These are phyloP conservation scores for Periglandula ipomoeae DNA, from an alignment of 2,329 filamentous ascomycete species.

Conservation along the genomic window DNA sequence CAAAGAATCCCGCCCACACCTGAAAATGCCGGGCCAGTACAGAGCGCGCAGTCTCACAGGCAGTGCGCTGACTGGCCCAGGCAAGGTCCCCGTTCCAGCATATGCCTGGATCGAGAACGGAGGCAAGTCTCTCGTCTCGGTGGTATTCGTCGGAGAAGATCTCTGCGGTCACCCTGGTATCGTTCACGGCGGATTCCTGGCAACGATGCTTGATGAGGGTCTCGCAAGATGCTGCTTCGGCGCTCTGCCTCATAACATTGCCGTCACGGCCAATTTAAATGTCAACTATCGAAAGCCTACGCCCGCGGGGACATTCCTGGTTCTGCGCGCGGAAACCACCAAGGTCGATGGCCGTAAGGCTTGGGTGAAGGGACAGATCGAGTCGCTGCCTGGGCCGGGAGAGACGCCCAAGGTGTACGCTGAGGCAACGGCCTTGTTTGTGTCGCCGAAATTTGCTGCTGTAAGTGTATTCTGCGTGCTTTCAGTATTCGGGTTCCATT, in stretches of 20 bases:
- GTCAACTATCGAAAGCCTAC: slow-evolving; percentile 77
- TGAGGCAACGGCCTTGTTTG: slow-evolving; percentile 77
- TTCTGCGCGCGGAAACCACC: slow-evolving; percentile 68
- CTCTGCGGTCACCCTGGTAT: slow-evolving; percentile 87
- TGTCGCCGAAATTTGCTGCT: slow-evolving; percentile 77
- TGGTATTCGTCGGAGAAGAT: slow-evolving; percentile 69
- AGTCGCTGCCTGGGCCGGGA: slow-evolving; percentile 58
- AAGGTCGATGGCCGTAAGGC: slow-evolving; percentile 90
- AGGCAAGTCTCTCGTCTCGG: slow-evolving; percentile 59
- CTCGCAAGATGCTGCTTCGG: slow-evolving; percentile 82
- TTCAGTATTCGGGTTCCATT: background rate
- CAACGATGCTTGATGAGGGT: slow-evolving; percentile 88
- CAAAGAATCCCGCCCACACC: slow-evolving; percentile 71
- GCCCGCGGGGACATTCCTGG: slow-evolving; percentile 64
- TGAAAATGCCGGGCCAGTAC: slow-evolving; percentile 69
- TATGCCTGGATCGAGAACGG: slow-evolving; percentile 64
- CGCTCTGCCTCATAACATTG: slow-evolving; percentile 76
- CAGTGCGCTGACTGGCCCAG: slow-evolving; percentile 65
- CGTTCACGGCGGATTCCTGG: slow-evolving; percentile 81
- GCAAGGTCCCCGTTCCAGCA: slow-evolving; percentile 73
- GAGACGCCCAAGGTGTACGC: slow-evolving; percentile 60
- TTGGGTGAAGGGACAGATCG: slow-evolving; percentile 82
- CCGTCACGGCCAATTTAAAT: slow-evolving; percentile 77
- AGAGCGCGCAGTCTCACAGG: slow-evolving; percentile 71
- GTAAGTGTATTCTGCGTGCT: slow-evolving; percentile 36